Evolutionary conservation across 352 stramenopile species (phyloP).

Genomic region (Elongisporangium senticosum): DNA sequence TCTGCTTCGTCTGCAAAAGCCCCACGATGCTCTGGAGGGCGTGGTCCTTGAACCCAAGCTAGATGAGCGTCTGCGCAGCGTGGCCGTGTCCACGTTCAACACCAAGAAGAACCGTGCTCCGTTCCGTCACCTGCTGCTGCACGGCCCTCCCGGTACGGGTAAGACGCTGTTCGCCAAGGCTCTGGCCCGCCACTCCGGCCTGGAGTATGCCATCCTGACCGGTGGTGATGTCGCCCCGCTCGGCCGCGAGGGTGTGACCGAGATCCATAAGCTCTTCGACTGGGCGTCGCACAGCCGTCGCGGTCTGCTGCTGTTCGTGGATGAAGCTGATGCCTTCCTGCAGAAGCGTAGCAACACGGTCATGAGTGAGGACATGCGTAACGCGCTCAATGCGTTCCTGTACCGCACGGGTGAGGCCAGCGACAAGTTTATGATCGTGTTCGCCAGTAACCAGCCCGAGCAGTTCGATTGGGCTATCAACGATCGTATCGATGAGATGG

Average conservation of each 20-base stretch:
- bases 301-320: conserved; percentile 97
- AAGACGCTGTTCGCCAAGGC: conserved; percentile 99
- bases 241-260: conserved; percentile 95
- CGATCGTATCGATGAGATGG: conserved; percentile 99
- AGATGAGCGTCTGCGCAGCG: conserved; percentile 91
- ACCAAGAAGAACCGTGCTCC: conserved; percentile 98
- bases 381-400: conserved; percentile 98
- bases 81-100: conserved; percentile 97
- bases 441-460: conserved; percentile 98
- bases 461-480: conserved; percentile 99
- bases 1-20: conserved; percentile 83
- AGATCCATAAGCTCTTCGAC: conserved; percentile 99
- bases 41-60: conserved; percentile 95
- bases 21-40: conserved; percentile 91
- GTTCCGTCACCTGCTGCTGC: conserved; percentile 97
- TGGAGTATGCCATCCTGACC: conserved; percentile 99
- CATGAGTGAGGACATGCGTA: conserved; percentile 97
- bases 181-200: conserved; percentile 92
- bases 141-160: conserved; percentile 97
- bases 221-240: conserved; percentile 98
- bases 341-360: conserved; percentile 93
- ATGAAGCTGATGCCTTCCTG: conserved; percentile 99
- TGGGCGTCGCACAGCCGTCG: conserved; percentile 95
- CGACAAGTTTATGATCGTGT: conserved; percentile 99
- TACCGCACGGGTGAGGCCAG: conserved; percentile 97